phyloP scores from a whole-genome alignment of 495 filamentous ascomycete species.

The Aspergillus nanangensis region DNA sequence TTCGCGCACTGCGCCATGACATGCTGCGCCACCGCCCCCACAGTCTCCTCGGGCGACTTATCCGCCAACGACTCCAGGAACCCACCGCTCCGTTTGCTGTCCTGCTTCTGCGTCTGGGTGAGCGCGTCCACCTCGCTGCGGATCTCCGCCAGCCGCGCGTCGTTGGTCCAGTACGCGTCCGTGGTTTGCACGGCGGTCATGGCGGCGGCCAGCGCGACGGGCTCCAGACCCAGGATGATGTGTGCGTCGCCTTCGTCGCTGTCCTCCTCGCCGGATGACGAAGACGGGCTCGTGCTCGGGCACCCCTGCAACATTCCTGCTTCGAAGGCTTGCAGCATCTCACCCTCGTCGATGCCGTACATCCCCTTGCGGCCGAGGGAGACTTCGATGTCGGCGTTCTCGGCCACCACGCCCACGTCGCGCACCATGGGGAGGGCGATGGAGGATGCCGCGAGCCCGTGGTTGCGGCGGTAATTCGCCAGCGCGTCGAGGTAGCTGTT shows the following conservation, averaged over 20 bases:
- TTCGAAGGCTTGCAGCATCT: constrained; percentile 28
- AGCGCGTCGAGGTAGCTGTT: constrained; percentile 31
- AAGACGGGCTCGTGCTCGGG: no score
- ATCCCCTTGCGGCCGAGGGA: constrained; percentile 24
- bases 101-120: not conserved
- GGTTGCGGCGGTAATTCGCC: constrained; percentile 23
- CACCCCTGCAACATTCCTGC: constrained; percentile 23
- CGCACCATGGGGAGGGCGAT: constrained; percentile 29
- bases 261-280: constrained; percentile 43
- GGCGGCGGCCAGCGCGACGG: constrained; percentile 15
- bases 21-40: not conserved
- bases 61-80: not conserved
- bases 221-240: constrained; percentile 30
- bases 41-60: not conserved
- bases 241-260: constrained; percentile 21
- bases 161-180: constrained; percentile 16
- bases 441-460: constrained; percentile 16
- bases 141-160: not conserved
- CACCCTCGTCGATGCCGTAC: constrained; percentile 36
- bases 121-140: not conserved
- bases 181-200: constrained; percentile 10
- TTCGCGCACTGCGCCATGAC: constrained; percentile 24
- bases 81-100: not conserved
- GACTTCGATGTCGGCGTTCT: constrained; percentile 28
- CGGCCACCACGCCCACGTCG: constrained; percentile 31